Percentiles rank a stretch among this genome's conserved stretches.
These are phyloP conservation scores for Taphrina betulina DNA, from an alignment of 1,139 yeast species.

Conservation along the genomic window DNA sequence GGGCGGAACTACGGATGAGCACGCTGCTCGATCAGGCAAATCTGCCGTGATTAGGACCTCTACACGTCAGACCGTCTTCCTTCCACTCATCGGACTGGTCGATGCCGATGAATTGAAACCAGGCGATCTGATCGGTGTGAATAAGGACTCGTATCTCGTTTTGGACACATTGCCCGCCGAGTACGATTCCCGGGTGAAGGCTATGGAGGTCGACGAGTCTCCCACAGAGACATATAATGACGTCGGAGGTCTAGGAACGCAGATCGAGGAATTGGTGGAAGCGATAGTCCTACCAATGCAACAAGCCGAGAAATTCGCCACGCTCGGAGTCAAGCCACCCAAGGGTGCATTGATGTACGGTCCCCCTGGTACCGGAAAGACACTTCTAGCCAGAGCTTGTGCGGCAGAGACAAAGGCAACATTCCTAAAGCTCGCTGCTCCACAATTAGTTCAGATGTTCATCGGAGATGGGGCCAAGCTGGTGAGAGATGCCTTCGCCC, in stretches of 20 bases:
- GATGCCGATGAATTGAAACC: conserved; percentile 87
- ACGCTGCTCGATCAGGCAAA: conserved; percentile 90
- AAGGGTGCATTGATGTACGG: conserved; percentile 95
- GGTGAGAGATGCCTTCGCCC: conserved; percentile 97
- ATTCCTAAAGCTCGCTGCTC: conserved; percentile 92
- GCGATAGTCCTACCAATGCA: conserved; percentile 98
- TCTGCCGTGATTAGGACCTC: conserved; percentile 97
- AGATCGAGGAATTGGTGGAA: conserved; percentile 94
- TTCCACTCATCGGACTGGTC: conserved; percentile 93
- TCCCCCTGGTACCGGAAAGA: conserved; percentile 99
- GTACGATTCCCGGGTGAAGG: conserved; percentile 95
- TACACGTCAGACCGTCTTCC: conserved; percentile 92
- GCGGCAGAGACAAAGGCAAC: conserved; percentile 99
- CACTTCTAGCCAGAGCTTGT: conserved; percentile 95
- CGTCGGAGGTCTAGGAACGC: conserved; percentile 97
- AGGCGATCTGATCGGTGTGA: conserved; percentile 94
- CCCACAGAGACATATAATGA: conserved; percentile 96
- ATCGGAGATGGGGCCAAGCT: conserved; percentile 99
- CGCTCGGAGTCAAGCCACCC: conserved; percentile 92
- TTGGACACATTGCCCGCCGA: conserved; percentile 95
- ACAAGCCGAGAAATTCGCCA: conserved; percentile 92
- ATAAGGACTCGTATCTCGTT: conserved; percentile 90
- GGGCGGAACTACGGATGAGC: conserved; percentile 93
- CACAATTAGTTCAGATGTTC: conserved; percentile 97
- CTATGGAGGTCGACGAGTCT: conserved; percentile 98